Evolutionary conservation across 2,329 filamentous ascomycete species (phyloP), one percentile per base, ranked within the genome.

Genomic region (Trichoderma atrobrunneum): DNA sequence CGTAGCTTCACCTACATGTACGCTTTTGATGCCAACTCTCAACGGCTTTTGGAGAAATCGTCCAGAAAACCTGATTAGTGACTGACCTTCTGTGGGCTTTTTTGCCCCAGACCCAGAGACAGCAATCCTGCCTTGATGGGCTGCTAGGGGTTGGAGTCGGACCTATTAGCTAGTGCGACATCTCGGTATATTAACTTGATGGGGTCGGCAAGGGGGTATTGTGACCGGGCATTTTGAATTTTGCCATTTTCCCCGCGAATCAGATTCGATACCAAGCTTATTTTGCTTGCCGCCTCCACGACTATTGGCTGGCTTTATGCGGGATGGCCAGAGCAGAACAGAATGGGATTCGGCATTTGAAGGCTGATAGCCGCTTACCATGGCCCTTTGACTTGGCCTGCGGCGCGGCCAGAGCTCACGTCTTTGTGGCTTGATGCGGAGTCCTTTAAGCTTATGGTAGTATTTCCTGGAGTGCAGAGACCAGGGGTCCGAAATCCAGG

Each of bases 91-190:
- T 66, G 48, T 28, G 57, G 66, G 11, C 34, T 16, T 21, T 48
- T 69, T 18, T 14, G 30, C n/a, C 26, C 36, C 54, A 51, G 48
- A 30, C 24, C 34, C 51, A 56, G 51, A 34, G 21, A 26, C 61
- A 64, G 28, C 36, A 26, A 39, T 57, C 64, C 61, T 30, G 51
- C 24, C 21, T 7, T 54, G 57, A 69, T 51, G 66, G 30, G 57
- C n/a, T 4, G 67, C 67, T 48, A 51, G 67, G 67, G 39, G 39
- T n/a, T 39, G 39, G 67, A 70, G 39, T 70, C 67, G 67, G 67
- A 70, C 67, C 67, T 70, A 70, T 70, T 70, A 70, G 39, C 67
- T 70, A 70, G 67, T 54, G 67, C 67, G 67, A 70, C 67, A 12
- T 62, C 67, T 61, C 39, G 57, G 67, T 36, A 70, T 70, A 70